Percentiles rank a stretch among this genome's conserved stretches.
Evolutionary conservation across 2,329 filamentous ascomycete species (phyloP).

Genomic region (Sporothrix phasma): DNA sequence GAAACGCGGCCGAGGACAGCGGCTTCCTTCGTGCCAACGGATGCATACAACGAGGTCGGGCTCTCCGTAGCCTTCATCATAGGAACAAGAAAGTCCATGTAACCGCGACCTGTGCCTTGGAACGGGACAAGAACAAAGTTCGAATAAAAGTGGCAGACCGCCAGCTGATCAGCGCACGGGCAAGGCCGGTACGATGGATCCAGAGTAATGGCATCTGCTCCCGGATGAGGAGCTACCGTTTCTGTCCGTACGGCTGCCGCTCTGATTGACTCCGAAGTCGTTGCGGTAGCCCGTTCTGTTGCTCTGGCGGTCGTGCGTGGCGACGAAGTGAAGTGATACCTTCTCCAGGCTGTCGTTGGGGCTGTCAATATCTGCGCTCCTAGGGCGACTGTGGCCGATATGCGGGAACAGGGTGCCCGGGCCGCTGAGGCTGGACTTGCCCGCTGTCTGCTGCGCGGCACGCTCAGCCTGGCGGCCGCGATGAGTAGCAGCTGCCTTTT

Average conservation of each 20-base stretch:
- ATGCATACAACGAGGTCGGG: not conserved
- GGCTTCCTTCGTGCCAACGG: not conserved
- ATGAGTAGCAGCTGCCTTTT: not conserved
- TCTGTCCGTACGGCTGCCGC: not conserved
- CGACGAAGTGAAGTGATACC: not conserved
- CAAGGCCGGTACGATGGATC: constrained; percentile 28
- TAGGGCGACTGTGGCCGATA: not conserved
- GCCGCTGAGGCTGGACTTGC: not conserved
- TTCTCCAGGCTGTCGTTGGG: not conserved
- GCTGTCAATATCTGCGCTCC: not conserved
- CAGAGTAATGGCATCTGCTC: constrained; percentile 12
- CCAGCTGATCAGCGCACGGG: constrained; percentile 45
- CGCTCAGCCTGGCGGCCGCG: constrained; percentile 11
- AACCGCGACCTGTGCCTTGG: constrained; percentile 42
- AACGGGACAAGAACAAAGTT: constrained; percentile 49
- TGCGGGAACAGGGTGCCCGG: not conserved
- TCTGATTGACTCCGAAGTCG: not conserved
- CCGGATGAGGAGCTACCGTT: constrained; percentile 16
- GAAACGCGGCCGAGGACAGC: not conserved
- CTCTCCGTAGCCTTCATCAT: constrained; percentile 36
- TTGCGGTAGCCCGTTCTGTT: not conserved
- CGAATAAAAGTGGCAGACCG: constrained; percentile 49
- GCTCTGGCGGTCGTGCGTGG: not conserved
- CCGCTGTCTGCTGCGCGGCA: not conserved
- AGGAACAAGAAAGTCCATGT: constrained; percentile 49